These are phyloP conservation scores for Dendrocalamus sinicus DNA, from an alignment of 176 grass and related monocot genomes.

Conservation along the genomic window DNA sequence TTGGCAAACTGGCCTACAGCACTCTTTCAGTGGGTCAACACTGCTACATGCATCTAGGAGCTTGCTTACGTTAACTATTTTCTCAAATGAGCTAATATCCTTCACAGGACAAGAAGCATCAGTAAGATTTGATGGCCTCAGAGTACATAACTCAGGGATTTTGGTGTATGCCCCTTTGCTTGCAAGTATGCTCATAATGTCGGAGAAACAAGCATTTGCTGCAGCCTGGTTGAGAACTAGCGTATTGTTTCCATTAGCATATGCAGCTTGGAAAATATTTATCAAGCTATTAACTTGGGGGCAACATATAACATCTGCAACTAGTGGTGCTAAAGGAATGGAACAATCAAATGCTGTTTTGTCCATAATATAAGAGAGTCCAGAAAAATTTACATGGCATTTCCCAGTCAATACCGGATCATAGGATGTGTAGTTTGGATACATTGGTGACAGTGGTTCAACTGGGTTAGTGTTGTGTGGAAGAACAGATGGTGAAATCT, in stretches of 20 bases:
- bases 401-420: constrained; percentile 83
- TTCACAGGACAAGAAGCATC: constrained; percentile 87
- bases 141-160: constrained; percentile 80
- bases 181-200: constrained; percentile 82
- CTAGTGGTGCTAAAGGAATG: constrained; percentile 78
- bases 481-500: constrained; percentile 82
- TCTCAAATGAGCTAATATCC: constrained; percentile 83
- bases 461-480: constrained; percentile 71
- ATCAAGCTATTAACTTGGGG: constrained; percentile 96
- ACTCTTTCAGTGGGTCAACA: constrained; percentile 92
- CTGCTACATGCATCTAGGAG: constrained; percentile 82
- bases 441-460: constrained; percentile 85
- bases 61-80: constrained; percentile 82
- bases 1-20: constrained; percentile 85
- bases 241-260: constrained; percentile 58
- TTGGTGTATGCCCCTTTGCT: constrained; percentile 80
- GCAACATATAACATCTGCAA: constrained; percentile 95
- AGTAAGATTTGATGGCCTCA: constrained; percentile 82
- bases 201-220: constrained; percentile 86
- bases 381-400: constrained; percentile 88
- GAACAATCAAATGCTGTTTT: constrained; percentile 93
- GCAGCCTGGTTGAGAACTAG: constrained; percentile 82
- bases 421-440: constrained; percentile 84
- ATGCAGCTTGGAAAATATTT: constrained; percentile 90
- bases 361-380: constrained; percentile 66